phyloP scores from a whole-genome alignment of 1,139 yeast genomes.

The Candida mesenterica region DNA sequence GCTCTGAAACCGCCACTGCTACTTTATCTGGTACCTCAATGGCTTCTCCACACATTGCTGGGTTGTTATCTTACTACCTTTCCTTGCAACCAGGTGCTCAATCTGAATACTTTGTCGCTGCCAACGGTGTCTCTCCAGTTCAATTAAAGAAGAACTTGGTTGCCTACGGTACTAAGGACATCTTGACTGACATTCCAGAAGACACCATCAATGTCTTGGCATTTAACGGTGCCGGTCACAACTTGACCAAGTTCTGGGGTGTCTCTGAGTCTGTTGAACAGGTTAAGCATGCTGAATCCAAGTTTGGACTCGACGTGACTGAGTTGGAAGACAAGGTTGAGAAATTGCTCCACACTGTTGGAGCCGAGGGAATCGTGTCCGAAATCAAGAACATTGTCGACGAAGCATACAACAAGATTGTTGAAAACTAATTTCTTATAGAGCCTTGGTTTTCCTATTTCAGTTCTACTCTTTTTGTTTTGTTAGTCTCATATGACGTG shows the following conservation, averaged over 20 bases:
- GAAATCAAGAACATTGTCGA: constrained; percentile 24
- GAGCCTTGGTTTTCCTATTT: constrained; percentile 1
- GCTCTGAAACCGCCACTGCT: constrained; percentile 80
- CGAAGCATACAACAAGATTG: constrained; percentile 17
- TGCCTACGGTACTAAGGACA: constrained; percentile 71
- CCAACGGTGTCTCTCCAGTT: constrained; percentile 69
- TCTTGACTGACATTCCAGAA: constrained; percentile 67
- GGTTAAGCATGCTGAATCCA: constrained; percentile 3
- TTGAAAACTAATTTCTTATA: constrained; percentile 7
- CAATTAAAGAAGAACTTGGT: constrained; percentile 88
- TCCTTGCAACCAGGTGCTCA: constrained; percentile 86
- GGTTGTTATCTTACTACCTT: constrained; percentile 82
- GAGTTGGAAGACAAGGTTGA: constrained; percentile 18
- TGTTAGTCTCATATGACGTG: background rate
- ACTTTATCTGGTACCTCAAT: constrained; percentile 96
- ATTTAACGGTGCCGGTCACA: constrained; percentile 90
- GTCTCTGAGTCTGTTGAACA: constrained; percentile 5
- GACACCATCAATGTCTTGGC: constrained; percentile 89
- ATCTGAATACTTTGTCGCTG: constrained; percentile 63
- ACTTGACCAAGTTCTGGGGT: constrained; percentile 72
- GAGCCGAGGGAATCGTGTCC: constrained; percentile 18
- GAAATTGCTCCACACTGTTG: constrained; percentile 20
- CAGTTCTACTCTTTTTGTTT: background rate
- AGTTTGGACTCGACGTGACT: constrained; percentile 12
- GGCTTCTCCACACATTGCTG: constrained; percentile 98